Evolutionary conservation across 2,329 filamentous ascomycete genomes (phyloP).

Genomic region (Calonectria hawksworthii): DNA sequence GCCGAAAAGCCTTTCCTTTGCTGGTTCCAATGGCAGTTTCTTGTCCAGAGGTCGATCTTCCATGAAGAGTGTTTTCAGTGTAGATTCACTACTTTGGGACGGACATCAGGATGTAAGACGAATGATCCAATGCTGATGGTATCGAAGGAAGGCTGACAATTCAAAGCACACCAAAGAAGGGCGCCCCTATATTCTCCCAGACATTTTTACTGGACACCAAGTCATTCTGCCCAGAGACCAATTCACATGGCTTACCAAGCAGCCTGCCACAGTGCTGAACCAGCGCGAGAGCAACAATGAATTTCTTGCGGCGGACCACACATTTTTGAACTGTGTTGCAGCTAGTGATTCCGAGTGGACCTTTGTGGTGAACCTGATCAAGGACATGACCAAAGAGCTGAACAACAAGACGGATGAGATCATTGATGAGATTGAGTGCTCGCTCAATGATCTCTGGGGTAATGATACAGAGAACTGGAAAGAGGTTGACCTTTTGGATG

Average conservation of each 20-base stretch:
- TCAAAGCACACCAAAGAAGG: neutral
- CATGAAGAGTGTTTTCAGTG: neutral
- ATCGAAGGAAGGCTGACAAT: neutral
- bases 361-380: neutral
- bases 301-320: neutral
- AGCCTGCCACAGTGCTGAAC: neutral
- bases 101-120: neutral
- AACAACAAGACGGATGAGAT: neutral
- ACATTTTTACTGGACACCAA: neutral
- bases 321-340: neutral
- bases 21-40: neutral
- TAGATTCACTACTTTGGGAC: neutral
- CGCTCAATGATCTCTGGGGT: neutral
- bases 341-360: neutral
- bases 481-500: neutral
- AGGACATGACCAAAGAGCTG: neutral
- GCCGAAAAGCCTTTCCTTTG: neutral
- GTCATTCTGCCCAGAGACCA: neutral
- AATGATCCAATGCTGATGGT: too few species aligned
- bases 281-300: conserved; percentile 6
- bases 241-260: neutral
- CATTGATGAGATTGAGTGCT: neutral
- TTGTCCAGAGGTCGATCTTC: neutral
- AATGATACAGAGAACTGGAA: neutral
- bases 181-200: neutral